phyloP scores from a whole-genome alignment of 2,329 filamentous ascomycete genomes.

The Pseudogymnoascus sp. region DNA sequence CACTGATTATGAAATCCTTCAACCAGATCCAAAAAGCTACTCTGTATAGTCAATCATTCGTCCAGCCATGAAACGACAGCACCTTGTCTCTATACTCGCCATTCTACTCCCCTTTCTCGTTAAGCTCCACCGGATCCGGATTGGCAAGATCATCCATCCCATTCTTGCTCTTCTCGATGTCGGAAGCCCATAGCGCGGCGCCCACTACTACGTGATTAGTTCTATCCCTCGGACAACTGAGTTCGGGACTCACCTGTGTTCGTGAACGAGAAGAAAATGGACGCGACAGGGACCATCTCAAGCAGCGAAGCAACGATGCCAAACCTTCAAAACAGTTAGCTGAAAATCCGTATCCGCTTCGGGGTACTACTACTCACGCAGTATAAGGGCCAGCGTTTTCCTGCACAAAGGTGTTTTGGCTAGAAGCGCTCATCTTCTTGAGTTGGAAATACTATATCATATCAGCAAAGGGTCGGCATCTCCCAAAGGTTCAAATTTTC shows the following conservation, averaged over 20 bases:
- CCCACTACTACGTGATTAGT: conserved; percentile 48
- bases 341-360: background rate
- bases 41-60: background rate
- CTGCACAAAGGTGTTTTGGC: conserved; percentile 61
- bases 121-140: background rate
- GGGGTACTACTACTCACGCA: conserved; percentile 47
- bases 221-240: background rate
- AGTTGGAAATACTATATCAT: conserved; percentile 67
- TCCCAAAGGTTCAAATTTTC: background rate
- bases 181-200: conserved; percentile 88
- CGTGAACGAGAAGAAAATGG: conserved; percentile 80
- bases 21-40: background rate
- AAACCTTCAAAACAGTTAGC: conserved; percentile 49
- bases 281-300: conserved; percentile 76
- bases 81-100: background rate
- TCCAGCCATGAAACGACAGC: background rate
- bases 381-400: conserved; percentile 70
- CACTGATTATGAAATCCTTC: background rate
- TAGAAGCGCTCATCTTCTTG: conserved; percentile 65
- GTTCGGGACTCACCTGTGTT: conserved; percentile 54
- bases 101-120: background rate
- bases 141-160: conserved; percentile 7
- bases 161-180: conserved; percentile 50
- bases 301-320: conserved; percentile 66
- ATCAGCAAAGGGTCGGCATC: background rate